phyloP scores from a whole-genome alignment of 768 basidiomycete species.

The Pleurotus ostreatus region DNA sequence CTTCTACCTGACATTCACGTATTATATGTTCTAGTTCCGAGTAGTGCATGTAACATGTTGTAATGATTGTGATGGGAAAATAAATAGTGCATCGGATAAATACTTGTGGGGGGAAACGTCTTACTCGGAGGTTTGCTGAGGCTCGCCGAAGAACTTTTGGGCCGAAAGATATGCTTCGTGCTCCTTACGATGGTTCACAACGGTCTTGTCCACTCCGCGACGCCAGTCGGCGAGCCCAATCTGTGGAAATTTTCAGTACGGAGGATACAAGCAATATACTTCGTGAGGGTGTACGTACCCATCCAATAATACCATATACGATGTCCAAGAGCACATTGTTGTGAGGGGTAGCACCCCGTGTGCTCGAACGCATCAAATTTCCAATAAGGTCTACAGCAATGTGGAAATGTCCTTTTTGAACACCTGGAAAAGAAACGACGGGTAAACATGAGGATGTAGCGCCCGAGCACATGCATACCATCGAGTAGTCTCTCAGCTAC shows the following conservation, averaged over 20 bases:
- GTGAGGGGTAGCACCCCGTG: conserved; percentile 51
- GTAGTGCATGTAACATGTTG: too few species aligned
- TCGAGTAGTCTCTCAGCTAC: conserved; percentile 47
- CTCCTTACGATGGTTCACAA: conserved; percentile 27
- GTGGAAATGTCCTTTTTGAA: conserved; percentile 57
- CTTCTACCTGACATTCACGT: conserved; percentile 47
- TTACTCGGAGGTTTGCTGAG: not conserved
- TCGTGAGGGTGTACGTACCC: conserved; percentile 25
- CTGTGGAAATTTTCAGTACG: conserved; percentile 18
- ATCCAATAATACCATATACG: conserved; percentile 35
- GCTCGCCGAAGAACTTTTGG: conserved; percentile 15
- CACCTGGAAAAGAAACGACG: conserved; percentile 31
- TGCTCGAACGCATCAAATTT: conserved; percentile 51
- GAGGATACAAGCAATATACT: not conserved
- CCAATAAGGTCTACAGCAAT: conserved; percentile 60
- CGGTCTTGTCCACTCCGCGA: conserved; percentile 27
- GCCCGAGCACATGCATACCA: conserved; percentile 27
- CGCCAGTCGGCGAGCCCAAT: conserved; percentile 37
- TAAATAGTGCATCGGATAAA: not conserved
- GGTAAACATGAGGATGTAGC: not conserved
- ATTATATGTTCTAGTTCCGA: not conserved
- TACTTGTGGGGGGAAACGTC: not conserved
- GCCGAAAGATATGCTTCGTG: conserved; percentile 30
- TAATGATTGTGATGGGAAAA: not conserved
- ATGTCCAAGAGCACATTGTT: conserved; percentile 50